Conservation (phyloP, 2,329 filamentous ascomycete species). For the Colletotrichum tamarilloi region DNA sequence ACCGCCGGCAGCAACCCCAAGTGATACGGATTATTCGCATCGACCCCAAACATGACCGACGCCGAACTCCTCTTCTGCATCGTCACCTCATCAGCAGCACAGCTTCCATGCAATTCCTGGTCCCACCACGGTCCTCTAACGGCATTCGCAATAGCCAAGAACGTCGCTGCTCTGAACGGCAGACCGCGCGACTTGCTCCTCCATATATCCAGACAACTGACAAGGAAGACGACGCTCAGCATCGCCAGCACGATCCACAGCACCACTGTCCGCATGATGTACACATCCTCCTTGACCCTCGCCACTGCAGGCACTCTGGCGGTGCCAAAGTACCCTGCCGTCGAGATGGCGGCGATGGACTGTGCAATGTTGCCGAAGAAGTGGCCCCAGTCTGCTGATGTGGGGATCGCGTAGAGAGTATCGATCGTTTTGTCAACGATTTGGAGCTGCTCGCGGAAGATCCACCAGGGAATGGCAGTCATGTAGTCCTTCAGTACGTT, state of each 20-base stretch:
- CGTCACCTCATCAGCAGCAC: slow-evolving; percentile 1
- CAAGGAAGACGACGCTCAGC: not conserved
- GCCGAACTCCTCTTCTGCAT: slow-evolving; percentile 17
- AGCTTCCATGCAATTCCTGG: slow-evolving; percentile 14
- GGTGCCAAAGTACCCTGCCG: slow-evolving; percentile 14
- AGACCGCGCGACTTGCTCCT: slow-evolving; percentile 19
- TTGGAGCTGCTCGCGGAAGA: not conserved
- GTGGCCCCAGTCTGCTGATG: slow-evolving; percentile 6
- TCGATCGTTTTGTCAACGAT: slow-evolving; percentile 18
- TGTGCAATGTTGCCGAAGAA: slow-evolving; percentile 21
- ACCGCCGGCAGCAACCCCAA: slow-evolving; percentile 6
- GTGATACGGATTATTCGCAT: slow-evolving; percentile 1
- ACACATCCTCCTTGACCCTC: slow-evolving; percentile 1
- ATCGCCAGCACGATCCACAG: slow-evolving; percentile 14
- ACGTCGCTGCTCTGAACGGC: slow-evolving; percentile 11
- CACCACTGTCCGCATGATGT: slow-evolving; percentile 14
- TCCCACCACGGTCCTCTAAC: slow-evolving; percentile 24
- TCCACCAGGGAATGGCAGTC: slow-evolving; percentile 13
- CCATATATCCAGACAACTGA: slow-evolving; percentile 19
- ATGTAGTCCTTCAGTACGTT: slow-evolving; percentile 8
- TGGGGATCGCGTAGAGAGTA: not conserved
- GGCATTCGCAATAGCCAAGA: slow-evolving; percentile 19
- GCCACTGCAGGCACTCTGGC: slow-evolving; percentile 1
- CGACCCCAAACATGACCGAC: slow-evolving; percentile 6
- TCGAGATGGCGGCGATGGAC: slow-evolving; percentile 7